phyloP scores from a whole-genome alignment of 129 eudicot genomes.

The Mikania micrantha region DNA sequence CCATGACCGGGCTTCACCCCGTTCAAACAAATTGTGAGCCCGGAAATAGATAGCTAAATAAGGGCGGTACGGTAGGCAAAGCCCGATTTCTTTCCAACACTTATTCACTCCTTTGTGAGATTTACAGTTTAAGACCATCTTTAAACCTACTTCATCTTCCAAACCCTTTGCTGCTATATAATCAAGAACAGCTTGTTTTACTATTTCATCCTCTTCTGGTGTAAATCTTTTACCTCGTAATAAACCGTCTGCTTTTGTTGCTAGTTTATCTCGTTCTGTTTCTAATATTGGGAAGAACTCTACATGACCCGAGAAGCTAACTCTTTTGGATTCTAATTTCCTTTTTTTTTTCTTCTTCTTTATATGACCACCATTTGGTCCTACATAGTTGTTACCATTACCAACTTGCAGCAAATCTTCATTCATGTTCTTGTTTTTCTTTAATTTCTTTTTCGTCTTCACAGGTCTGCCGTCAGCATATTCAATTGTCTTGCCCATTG shows the following conservation, averaged over 20 bases:
- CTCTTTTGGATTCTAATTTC: conserved; percentile 45
- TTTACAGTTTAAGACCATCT: conserved; percentile 37
- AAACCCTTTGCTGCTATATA: conserved; percentile 38
- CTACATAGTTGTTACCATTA: conserved; percentile 1
- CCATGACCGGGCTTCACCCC: conserved; percentile 44
- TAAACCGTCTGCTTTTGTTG: conserved; percentile 12
- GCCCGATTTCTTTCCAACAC: conserved; percentile 62
- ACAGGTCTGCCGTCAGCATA: conserved; percentile 1
- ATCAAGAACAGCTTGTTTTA: conserved; percentile 37
- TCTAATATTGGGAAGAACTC: conserved; percentile 33
- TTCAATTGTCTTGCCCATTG: conserved; percentile 20
- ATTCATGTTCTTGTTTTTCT: conserved; percentile 16
- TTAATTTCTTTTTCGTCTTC: conserved; percentile 11
- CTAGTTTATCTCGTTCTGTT: background rate
- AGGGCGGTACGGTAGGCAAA: conserved; percentile 56
- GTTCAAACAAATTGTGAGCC: conserved; percentile 45
- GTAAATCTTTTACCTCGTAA: conserved; percentile 62
- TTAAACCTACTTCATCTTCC: conserved; percentile 59
- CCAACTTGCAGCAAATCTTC: background rate
- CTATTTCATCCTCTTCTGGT: conserved; percentile 51
- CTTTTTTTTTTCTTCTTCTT: conserved; percentile 9
- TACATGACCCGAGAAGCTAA: conserved; percentile 30
- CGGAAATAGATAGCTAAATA: conserved; percentile 33
- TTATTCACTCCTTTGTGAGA: conserved; percentile 26
- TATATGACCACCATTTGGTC: background rate